Base-by-base conservation (phyloP, 306 rosid species). In the Prunus fruticosa region DNA sequence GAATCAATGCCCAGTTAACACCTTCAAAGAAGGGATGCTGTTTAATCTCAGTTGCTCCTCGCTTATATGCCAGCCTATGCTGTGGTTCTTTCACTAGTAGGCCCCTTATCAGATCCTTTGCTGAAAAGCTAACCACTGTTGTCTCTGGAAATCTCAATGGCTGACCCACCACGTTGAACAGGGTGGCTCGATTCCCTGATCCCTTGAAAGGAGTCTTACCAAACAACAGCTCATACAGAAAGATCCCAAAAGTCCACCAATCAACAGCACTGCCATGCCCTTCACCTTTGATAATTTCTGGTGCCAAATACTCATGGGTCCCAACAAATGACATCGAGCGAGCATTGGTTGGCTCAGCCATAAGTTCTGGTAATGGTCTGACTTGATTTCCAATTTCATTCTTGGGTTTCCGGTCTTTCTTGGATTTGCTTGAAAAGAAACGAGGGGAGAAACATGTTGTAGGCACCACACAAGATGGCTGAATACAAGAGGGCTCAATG, bases 171-270 rank as follows among this genome's bases (percentile, higher is more conserved):
- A 86, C 89, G 19, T 86, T 86, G 78, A 81, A 78, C 20, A 86
- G 77, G 23, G 89, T 86, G 49, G 87, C 87, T 6, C 88, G 78
- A 75, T 86, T 86, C 43, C 88, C 90, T 20, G 90, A 86, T 51
- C 90, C 90, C 77, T 86, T 86, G 72, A 86, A 86, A 45, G 90
- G 90, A 54, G 90, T 86, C 84, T 84, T 86, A 34, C 90, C 90
- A 2, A 86, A 86, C 82, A 86, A 69, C 25, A 86, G 82, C 77
- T 86, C 90, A n/a, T 86, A 86, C 14, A 86, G 83, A 72, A 86
- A 86, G 46, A 86, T 86, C 74, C 90, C 90, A 13, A 81, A 86
- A 70, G 90, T 86, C 90, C 90, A 86, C 90, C 90, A 86, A 73
- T 86, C 90, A 53, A 86, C 90, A 61, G 90, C 87, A 73, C 88